Conservation (phyloP, 768 basidiomycete genomes). For the Xerocomellus dryophilus region DNA sequence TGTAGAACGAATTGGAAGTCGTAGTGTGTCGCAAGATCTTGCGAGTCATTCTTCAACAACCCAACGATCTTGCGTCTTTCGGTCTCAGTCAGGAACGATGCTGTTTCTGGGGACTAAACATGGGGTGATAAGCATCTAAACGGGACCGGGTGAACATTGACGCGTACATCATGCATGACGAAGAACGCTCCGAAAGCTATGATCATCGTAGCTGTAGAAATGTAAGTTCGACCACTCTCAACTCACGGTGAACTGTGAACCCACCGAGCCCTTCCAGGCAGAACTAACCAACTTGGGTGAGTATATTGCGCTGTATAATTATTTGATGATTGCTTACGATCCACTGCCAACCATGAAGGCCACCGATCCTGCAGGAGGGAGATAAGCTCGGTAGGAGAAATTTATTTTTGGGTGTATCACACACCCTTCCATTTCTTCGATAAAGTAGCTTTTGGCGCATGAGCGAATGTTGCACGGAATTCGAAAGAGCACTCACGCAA, state of each 20-base stretch:
- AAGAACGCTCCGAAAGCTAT: constrained; percentile 37
- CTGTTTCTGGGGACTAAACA: constrained; percentile 52
- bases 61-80: constrained; percentile 40
- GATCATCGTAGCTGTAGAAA: constrained; percentile 21
- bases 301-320: background rate
- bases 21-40: constrained; percentile 45
- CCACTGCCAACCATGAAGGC: constrained; percentile 37
- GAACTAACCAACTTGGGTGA: constrained; percentile 21
- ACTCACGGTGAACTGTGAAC: background rate
- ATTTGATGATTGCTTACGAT: constrained; percentile 24
- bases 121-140: constrained; percentile 1
- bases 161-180: constrained; percentile 49
- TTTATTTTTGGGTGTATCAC: constrained; percentile 19
- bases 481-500: constrained; percentile 35
- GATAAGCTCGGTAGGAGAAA: background rate
- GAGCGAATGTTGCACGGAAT: background rate
- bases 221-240: background rate
- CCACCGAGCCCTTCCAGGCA: constrained; percentile 28
- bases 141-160: background rate
- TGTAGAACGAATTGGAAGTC: constrained; percentile 47
- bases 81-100: constrained; percentile 46
- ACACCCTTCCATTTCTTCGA: constrained; percentile 33
- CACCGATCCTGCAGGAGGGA: constrained; percentile 15
- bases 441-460: constrained; percentile 29
- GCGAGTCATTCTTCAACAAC: constrained; percentile 41